phyloP scores from a whole-genome alignment of 805 yeast genomes.

The Pichia exigua region DNA sequence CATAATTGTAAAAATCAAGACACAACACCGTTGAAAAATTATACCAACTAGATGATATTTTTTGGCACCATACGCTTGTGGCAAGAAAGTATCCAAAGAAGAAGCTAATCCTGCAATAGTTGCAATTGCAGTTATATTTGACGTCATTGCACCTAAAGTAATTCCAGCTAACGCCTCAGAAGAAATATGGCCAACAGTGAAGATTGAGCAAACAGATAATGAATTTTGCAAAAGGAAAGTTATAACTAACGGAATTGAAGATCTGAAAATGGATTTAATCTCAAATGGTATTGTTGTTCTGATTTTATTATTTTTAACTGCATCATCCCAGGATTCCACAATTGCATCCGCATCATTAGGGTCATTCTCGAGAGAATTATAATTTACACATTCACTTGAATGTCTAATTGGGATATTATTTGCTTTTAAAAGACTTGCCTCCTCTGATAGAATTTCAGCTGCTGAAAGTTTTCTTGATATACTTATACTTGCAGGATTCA shows the following conservation, averaged over 20 bases:
- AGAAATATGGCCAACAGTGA: constrained; percentile 70
- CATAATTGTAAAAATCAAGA: constrained; percentile 42
- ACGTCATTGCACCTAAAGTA: constrained; percentile 68
- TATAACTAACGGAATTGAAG: constrained; percentile 51
- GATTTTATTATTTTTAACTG: constrained; percentile 33
- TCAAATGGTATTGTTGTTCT: constrained; percentile 36
- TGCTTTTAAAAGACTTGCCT: constrained; percentile 22
- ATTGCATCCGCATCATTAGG: constrained; percentile 16
- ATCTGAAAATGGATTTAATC: constrained; percentile 30
- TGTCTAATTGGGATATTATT: constrained; percentile 23
- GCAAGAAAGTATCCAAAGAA: constrained; percentile 67
- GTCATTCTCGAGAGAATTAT: constrained; percentile 1
- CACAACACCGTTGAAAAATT: constrained; percentile 59
- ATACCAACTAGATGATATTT: constrained; percentile 61
- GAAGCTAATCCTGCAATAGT: constrained; percentile 75
- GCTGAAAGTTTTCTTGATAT: not conserved
- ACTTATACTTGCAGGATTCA: not conserved
- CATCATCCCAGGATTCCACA: constrained; percentile 28
- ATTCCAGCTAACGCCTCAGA: constrained; percentile 68
- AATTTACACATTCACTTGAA: not conserved
- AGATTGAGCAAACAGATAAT: constrained; percentile 66
- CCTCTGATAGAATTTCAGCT: constrained; percentile 18
- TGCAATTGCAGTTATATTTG: constrained; percentile 68
- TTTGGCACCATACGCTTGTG: constrained; percentile 69
- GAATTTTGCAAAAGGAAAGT: constrained; percentile 69